phyloP scores from a whole-genome alignment of 2,329 filamentous ascomycete genomes.

The Emmonsia crescens region DNA sequence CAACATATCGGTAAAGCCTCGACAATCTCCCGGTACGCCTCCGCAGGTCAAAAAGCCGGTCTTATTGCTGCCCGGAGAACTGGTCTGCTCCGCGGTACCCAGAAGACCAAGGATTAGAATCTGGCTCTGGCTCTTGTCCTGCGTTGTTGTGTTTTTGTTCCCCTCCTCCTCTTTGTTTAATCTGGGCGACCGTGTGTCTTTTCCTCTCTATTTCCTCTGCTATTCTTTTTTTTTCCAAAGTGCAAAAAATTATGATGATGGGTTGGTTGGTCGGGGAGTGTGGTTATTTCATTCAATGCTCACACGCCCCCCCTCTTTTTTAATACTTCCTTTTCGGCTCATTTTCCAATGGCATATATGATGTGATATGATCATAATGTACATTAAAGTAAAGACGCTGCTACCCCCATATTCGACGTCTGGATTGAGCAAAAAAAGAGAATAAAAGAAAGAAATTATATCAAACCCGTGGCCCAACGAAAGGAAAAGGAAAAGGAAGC shows the following conservation, averaged over 20 bases:
- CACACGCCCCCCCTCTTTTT: not conserved
- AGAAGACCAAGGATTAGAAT: slow-evolving; percentile 98
- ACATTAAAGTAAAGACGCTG: not conserved
- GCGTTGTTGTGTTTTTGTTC: slow-evolving; percentile 46
- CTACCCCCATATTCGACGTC: not conserved
- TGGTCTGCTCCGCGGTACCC: slow-evolving; percentile 99
- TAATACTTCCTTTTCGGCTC: not conserved
- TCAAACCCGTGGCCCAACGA: not conserved
- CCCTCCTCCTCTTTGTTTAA: slow-evolving; percentile 26
- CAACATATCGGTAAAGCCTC: slow-evolving; percentile 99
- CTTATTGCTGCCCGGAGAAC: slow-evolving; percentile 99
- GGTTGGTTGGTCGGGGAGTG: not conserved
- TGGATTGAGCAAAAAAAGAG: not conserved
- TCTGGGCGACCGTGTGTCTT: not conserved
- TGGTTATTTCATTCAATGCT: not conserved
- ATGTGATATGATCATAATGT: not conserved
- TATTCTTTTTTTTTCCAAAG: not conserved
- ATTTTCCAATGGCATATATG: not conserved
- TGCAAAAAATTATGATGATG: slow-evolving; percentile 3
- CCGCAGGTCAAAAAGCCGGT: slow-evolving; percentile 99
- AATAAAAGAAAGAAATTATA: not conserved
- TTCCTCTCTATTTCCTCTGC: not conserved
- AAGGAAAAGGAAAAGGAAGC: not conserved
- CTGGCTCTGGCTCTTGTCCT: slow-evolving; percentile 41
- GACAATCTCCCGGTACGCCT: slow-evolving; percentile 96